phyloP scores from a whole-genome alignment of 148 eudicot species.

The Nyssa sinensis region DNA sequence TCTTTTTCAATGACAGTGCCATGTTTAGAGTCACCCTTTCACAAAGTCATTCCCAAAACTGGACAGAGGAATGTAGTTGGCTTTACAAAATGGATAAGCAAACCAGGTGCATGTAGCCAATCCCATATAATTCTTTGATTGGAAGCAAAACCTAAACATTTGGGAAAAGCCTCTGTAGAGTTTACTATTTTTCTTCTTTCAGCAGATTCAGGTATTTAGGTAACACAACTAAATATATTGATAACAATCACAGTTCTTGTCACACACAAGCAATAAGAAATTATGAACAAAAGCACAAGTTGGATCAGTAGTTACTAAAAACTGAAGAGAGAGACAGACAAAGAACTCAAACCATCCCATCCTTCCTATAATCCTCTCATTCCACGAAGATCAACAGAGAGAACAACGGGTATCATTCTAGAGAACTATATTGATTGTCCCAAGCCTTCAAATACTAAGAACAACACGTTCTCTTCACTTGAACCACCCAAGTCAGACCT shows the following conservation, averaged over 20 bases:
- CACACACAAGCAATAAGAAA: neutral
- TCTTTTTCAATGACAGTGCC: neutral
- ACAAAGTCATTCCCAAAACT: no score
- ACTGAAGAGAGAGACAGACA: neutral
- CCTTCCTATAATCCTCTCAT: no score
- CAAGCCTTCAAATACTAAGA: no score
- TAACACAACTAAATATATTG: neutral
- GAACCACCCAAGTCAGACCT: neutral
- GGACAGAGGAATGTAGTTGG: no score
- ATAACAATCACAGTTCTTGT: neutral
- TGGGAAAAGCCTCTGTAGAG: neutral
- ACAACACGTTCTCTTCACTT: no score
- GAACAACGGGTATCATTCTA: neutral
- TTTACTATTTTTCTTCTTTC: neutral
- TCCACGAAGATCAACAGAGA: neutral
- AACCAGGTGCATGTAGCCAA: neutral
- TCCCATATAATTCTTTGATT: neutral
- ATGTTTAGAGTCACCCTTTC: no score
- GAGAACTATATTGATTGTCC: no score
- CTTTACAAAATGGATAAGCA: no score
- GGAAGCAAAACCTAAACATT: neutral
- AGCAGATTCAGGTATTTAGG: neutral
- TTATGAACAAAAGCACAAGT: slow-evolving; percentile 1
- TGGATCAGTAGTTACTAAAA: neutral
- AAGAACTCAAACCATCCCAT: neutral